Base-by-base conservation (phyloP, 441 rosid species). In the Theobroma grandiflorum region DNA sequence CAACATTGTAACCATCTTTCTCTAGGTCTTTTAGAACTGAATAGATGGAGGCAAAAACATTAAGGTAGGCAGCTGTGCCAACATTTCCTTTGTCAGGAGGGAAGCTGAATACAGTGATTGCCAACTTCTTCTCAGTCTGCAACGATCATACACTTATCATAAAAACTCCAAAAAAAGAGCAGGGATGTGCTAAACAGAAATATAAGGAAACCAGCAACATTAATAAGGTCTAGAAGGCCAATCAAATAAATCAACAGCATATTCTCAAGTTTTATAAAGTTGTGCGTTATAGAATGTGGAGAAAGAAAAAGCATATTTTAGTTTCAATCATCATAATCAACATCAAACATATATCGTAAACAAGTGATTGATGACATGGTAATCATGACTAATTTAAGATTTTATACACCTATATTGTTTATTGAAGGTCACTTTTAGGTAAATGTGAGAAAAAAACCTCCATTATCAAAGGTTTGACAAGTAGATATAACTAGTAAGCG, bases 11-110 rank as follows among this genome's bases (percentile, higher is more conserved):
- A 52, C 99, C 98, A 74, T 97, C 99, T 80, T 80, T 86, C 84
- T 89, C 49, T 77, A 97, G 97, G 72, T 95, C 98, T 81, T 89
- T 89, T 3, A 97, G 86, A 57, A 97, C 99, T 0, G 99, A 93
- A 85, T 81, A 97, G 87, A 97, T 97, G 67, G 99, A 97, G 52
- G 99, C 90, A 79, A 97, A 97, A 80, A 97, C 99, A 70, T 94
- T 94, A 42, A 95, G 97, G 89, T 97, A 95, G 20, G 99, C 99
- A 40, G 98, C 98, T 38, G 98, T 87, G 20, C 99, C 99, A 33
- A 97, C 93, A 72, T 97, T 97, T 57, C 99, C 99, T 82, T 97
- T 97, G 84, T 97, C 98, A 2, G 99, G 98, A 80, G 99, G 99
- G 87, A 97, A 97, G 86, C 98, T 97, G 91, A 97, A 97, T 80